phyloP scores from a whole-genome alignment of 345 rosid genomes.

The Hirschfeldia incana region DNA sequence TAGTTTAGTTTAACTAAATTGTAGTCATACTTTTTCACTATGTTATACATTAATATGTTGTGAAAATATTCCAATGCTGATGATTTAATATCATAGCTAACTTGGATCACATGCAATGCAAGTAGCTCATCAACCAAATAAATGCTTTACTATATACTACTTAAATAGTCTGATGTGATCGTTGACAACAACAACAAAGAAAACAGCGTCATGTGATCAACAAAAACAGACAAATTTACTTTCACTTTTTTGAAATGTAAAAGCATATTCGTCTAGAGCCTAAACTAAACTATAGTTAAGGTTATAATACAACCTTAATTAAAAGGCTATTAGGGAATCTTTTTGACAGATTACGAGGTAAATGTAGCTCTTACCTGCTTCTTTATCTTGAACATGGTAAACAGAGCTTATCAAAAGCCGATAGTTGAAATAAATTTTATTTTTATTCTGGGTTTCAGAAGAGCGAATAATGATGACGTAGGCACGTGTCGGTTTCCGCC shows the following conservation, averaged over 20 bases:
- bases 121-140: background rate
- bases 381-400: conserved; percentile 9
- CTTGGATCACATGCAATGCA: background rate
- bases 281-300: conserved; percentile 8
- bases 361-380: background rate
- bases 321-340: conserved; percentile 30
- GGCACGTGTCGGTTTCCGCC: conserved; percentile 33
- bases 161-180: conserved; percentile 3
- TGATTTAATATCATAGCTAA: background rate
- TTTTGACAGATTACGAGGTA: conserved; percentile 31
- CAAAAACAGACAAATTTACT: background rate
- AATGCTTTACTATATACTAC: background rate
- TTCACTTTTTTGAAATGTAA: background rate
- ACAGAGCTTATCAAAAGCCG: conserved; percentile 29
- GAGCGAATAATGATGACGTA: conserved; percentile 43
- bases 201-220: background rate
- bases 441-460: conserved; percentile 13
- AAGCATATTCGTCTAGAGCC: conserved; percentile 2
- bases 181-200: background rate
- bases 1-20: background rate
- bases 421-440: background rate
- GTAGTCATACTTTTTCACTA: background rate
- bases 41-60: background rate
- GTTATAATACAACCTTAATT: conserved; percentile 1
- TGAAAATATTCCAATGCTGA: background rate